Evolutionary conservation across 164 flowering plant genomes (phyloP).

Genomic region (Magnolia officinalis): DNA sequence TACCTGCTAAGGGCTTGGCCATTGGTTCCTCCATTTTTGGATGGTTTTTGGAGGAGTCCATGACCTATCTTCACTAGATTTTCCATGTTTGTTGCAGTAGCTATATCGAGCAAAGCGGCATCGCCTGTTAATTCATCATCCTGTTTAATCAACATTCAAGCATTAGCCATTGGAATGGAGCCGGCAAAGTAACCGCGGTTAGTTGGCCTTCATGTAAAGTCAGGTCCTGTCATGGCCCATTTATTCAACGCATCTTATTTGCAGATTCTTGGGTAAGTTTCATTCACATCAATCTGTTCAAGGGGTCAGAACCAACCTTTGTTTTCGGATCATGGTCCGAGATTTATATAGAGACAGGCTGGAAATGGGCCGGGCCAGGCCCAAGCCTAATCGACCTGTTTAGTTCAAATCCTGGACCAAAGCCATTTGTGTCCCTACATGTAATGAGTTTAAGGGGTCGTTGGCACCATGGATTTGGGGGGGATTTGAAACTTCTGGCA

Average conservation of each 20-base stretch:
- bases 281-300: too few species aligned
- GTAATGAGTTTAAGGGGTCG: too few species aligned
- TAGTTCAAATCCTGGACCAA: too few species aligned
- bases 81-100: slow-evolving; percentile 34
- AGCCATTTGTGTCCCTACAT: too few species aligned
- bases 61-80: slow-evolving; percentile 32
- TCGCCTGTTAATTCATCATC: slow-evolving; percentile 39
- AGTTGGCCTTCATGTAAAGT: not conserved
- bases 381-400: too few species aligned
- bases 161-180: not conserved
- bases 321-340: too few species aligned
- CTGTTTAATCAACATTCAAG: slow-evolving; percentile 12
- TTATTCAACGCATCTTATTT: not conserved
- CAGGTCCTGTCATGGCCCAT: not conserved
- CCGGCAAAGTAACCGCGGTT: not conserved
- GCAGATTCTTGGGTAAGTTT: too few species aligned
- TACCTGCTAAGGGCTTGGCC: slow-evolving; percentile 34
- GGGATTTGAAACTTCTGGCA: too few species aligned
- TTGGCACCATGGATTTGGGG: too few species aligned
- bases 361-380: too few species aligned
- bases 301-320: too few species aligned
- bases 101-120: slow-evolving; percentile 31
- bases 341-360: too few species aligned
- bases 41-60: slow-evolving; percentile 29
- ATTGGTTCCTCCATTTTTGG: slow-evolving; percentile 37